Percentiles rank a stretch among this genome's conserved stretches.
These are phyloP conservation scores for Graphium sp. DNA, from an alignment of 2,329 filamentous ascomycete genomes.

Conservation along the genomic window DNA sequence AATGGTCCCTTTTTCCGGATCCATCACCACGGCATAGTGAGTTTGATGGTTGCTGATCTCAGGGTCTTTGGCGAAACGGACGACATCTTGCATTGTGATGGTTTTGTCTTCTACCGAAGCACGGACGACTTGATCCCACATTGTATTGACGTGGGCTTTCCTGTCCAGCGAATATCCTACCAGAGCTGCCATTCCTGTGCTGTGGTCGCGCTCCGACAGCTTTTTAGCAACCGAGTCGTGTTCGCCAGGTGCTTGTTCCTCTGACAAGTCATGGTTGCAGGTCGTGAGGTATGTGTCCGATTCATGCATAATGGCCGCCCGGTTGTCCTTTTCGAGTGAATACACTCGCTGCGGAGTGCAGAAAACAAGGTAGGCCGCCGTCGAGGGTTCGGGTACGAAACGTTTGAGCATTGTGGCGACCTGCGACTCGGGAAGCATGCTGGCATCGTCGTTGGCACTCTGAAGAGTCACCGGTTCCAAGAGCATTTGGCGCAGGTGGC, in stretches of 20 bases:
- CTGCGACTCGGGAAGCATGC: background rate
- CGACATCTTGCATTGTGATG: constrained; percentile 9
- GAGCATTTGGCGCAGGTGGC: constrained; percentile 9
- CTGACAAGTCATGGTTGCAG: constrained; percentile 11
- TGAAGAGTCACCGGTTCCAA: too few species aligned
- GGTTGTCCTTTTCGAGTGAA: constrained; percentile 12
- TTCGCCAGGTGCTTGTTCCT: constrained; percentile 8
- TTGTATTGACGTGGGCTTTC: constrained; percentile 8
- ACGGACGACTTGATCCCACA: constrained; percentile 10
- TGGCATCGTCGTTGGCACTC: background rate
- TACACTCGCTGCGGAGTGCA: constrained; percentile 10
- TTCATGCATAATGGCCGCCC: constrained; percentile 6
- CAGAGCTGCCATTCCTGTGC: constrained; percentile 10
- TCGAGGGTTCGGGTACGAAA: constrained; percentile 9
- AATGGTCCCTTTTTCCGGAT: constrained; percentile 24
- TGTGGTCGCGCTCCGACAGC: constrained; percentile 1
- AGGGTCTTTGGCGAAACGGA: constrained; percentile 9
- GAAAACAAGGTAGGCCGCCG: constrained; percentile 14
- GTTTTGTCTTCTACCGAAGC: too few species aligned
- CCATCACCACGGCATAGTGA: constrained; percentile 21
- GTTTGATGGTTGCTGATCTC: constrained; percentile 13
- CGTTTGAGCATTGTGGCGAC: constrained; percentile 5
- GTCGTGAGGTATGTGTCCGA: constrained; percentile 10
- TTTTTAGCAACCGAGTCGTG: constrained; percentile 5
- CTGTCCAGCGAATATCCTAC: constrained; percentile 9